A percentile compares a stretch with the other conserved stretches of the same genome.
These are phyloP conservation scores for Zymoseptoria tritici DNA, from an alignment of 2,329 filamentous ascomycete genomes.

Conservation along the genomic window DNA sequence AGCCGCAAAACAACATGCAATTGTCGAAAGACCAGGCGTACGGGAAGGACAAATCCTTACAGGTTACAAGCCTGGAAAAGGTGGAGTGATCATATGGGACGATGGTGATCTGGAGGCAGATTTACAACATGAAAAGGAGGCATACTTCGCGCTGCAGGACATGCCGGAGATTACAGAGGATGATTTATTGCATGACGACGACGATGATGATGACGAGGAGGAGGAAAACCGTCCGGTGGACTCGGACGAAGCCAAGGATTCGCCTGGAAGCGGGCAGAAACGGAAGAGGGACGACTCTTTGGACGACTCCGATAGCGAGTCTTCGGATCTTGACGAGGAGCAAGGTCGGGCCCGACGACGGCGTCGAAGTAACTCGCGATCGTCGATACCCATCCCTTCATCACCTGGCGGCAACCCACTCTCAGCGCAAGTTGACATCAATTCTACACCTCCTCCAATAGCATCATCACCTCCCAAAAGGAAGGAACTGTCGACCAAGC, in stretches of 20 bases:
- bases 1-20: slow-evolving; percentile 27
- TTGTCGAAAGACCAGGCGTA: slow-evolving; percentile 53
- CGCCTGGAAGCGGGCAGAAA: slow-evolving; percentile 36
- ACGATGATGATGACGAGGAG: slow-evolving; percentile 47
- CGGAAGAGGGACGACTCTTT: slow-evolving; percentile 73
- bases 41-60: slow-evolving; percentile 64
- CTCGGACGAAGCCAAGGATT: slow-evolving; percentile 23
- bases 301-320: slow-evolving; percentile 54
- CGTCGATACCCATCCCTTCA: slow-evolving; percentile 62
- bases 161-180: slow-evolving; percentile 86
- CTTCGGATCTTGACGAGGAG: slow-evolving; percentile 56
- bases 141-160: slow-evolving; percentile 75
- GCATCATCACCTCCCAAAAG: slow-evolving; percentile 51
- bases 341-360: slow-evolving; percentile 67
- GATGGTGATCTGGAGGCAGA: slow-evolving; percentile 92
- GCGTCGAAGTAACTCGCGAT: slow-evolving; percentile 76
- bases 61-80: slow-evolving; percentile 67
- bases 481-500: slow-evolving; percentile 61
- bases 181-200: slow-evolving; percentile 54
- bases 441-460: slow-evolving; percentile 27
- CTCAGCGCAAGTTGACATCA: slow-evolving; percentile 28
- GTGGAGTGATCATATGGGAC: slow-evolving; percentile 89
- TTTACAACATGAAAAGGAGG: slow-evolving; percentile 63
- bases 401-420: slow-evolving; percentile 43
- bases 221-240: slow-evolving; percentile 31